Evolutionary conservation across 2,329 filamentous ascomycete genomes (phyloP).

Genomic region (Fusarium sp.): DNA sequence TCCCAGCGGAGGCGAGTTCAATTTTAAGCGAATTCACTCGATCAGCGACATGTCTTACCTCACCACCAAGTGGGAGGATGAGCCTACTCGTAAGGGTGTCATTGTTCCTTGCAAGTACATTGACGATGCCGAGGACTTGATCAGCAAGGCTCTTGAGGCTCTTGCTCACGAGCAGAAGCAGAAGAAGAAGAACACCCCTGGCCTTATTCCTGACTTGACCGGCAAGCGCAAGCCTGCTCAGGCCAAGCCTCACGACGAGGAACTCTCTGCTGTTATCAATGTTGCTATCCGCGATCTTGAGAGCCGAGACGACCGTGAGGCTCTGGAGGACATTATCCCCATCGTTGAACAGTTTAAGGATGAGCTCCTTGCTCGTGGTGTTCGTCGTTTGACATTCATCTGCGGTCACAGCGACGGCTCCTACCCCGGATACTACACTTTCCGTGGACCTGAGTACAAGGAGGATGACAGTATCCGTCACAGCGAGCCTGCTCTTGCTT

Average conservation of each 20-base stretch:
- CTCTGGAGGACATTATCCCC: conserved; percentile 77
- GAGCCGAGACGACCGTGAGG: conserved; percentile 82
- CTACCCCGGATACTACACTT: conserved; percentile 97
- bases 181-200: conserved; percentile 65
- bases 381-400: conserved; percentile 95
- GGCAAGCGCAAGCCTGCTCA: conserved; percentile 72
- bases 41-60: conserved; percentile 98
- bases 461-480: conserved; percentile 98
- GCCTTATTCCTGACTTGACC: conserved; percentile 77
- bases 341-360: conserved; percentile 85
- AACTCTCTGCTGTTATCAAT: conserved; percentile 92
- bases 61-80: conserved; percentile 74
- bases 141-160: conserved; percentile 84
- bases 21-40: conserved; percentile 87
- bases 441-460: conserved; percentile 88
- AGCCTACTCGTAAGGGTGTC: conserved; percentile 89
- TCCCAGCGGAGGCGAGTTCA: conserved; percentile 67
- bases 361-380: conserved; percentile 81
- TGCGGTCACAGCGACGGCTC: conserved; percentile 94
- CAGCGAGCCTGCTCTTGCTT: conserved; percentile 94
- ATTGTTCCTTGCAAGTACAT: conserved; percentile 94
- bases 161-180: conserved; percentile 72
- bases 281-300: conserved; percentile 91
- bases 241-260: conserved; percentile 60
- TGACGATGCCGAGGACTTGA: conserved; percentile 90